These are phyloP conservation scores for Crataegus laevigata DNA, from an alignment of 306 rosid species.

Conservation along the genomic window DNA sequence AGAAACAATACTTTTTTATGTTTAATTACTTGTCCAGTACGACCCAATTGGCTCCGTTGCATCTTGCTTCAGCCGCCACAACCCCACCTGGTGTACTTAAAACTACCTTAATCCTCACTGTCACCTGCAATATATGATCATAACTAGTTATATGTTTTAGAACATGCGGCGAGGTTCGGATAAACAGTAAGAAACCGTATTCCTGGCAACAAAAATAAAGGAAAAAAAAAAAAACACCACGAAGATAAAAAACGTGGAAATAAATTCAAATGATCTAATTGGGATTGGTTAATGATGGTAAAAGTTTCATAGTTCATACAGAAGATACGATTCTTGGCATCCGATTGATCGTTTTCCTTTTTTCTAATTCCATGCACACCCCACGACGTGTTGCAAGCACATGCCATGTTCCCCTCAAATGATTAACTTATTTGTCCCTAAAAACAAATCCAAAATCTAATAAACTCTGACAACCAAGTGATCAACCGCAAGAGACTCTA, in stretches of 20 bases:
- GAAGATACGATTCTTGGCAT: background rate
- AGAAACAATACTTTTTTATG: conserved; percentile 61
- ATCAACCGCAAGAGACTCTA: conserved; percentile 4
- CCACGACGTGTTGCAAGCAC: background rate
- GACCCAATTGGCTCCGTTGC: conserved; percentile 88
- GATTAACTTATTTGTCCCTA: conserved; percentile 9
- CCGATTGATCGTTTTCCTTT: background rate
- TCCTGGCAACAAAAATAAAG: background rate
- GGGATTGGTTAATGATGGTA: too few species aligned
- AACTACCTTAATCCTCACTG: conserved; percentile 84
- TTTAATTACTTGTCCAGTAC: conserved; percentile 94
- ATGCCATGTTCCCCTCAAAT: conserved; percentile 12
- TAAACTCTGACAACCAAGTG: conserved; percentile 25
- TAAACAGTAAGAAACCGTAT: too few species aligned
- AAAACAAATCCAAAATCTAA: conserved; percentile 29
- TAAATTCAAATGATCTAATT: background rate
- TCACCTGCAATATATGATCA: conserved; percentile 49
- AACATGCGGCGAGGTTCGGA: background rate
- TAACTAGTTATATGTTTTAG: background rate
- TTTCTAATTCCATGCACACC: background rate
- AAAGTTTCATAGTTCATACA: background rate
- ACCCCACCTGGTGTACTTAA: conserved; percentile 62
- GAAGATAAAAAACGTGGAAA: background rate
- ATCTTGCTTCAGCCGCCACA: conserved; percentile 87
- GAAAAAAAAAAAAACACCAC: background rate